Evolutionary conservation across 805 yeast species (phyloP).

Genomic region (Candida ortonii): DNA sequence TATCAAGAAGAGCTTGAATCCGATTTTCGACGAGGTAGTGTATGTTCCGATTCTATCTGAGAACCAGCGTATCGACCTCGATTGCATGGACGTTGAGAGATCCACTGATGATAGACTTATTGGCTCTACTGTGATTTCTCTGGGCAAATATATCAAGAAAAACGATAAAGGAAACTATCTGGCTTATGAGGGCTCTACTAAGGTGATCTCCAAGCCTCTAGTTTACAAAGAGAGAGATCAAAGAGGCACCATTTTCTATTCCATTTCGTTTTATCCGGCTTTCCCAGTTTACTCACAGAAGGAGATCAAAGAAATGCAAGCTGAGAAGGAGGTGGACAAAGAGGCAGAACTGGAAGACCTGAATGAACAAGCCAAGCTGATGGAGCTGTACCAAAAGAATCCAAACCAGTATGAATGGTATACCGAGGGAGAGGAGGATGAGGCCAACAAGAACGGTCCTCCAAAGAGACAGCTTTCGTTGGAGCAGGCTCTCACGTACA

Average conservation of each 20-base stretch:
- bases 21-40: slow-evolving; percentile 55
- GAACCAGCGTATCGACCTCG: slow-evolving; percentile 56
- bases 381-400: slow-evolving; percentile 49
- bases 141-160: slow-evolving; percentile 47
- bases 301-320: slow-evolving; percentile 49
- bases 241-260: slow-evolving; percentile 49
- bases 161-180: slow-evolving; percentile 44
- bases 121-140: slow-evolving; percentile 54
- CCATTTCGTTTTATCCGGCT: slow-evolving; percentile 60
- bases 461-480: slow-evolving; percentile 47
- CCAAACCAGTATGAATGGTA: slow-evolving; percentile 70
- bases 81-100: slow-evolving; percentile 65
- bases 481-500: slow-evolving; percentile 49
- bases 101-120: slow-evolving; percentile 59
- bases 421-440: slow-evolving; percentile 39
- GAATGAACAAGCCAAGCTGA: slow-evolving; percentile 46
- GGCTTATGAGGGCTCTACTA: slow-evolving; percentile 51
- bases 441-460: slow-evolving; percentile 32
- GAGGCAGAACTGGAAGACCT: slow-evolving; percentile 39
- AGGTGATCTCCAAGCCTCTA: slow-evolving; percentile 36
- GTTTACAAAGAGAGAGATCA: slow-evolving; percentile 39
- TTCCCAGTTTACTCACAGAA: slow-evolving; percentile 59
- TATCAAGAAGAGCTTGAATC: slow-evolving; percentile 52
- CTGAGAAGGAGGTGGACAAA: slow-evolving; percentile 37
- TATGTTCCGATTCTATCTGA: slow-evolving; percentile 61